Conservation (phyloP, 768 basidiomycete species). For the Mycena metata region DNA sequence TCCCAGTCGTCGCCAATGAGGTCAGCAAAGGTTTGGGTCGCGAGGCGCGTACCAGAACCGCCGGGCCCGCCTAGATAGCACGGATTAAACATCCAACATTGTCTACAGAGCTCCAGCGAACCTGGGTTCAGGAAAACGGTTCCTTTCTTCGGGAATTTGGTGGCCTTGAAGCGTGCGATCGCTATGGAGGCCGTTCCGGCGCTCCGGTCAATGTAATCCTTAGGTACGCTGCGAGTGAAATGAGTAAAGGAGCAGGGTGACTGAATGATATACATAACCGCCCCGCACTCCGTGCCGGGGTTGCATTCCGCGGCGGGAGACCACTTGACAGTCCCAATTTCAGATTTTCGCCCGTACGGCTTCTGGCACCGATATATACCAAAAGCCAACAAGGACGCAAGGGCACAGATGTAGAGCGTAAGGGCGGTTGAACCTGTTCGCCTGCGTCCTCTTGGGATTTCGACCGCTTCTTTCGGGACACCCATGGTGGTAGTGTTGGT, state of each 20-base stretch:
- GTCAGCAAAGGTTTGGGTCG: conserved; percentile 20
- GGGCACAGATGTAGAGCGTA: no score
- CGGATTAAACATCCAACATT: no score
- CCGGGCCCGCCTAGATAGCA: conserved; percentile 42
- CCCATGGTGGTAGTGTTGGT: no score
- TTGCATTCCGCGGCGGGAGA: background rate
- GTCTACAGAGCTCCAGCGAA: background rate
- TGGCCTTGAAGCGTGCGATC: conserved; percentile 35
- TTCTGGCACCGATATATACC: no score
- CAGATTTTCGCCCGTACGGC: no score
- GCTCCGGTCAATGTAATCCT: conserved; percentile 39
- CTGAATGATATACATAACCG: background rate
- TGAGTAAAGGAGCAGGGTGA: background rate
- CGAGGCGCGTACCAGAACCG: conserved; percentile 38
- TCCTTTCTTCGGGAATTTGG: conserved; percentile 38
- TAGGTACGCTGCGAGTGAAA: conserved; percentile 37
- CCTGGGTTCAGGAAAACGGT: conserved; percentile 42
- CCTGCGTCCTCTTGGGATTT: no score
- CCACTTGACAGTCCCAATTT: no score
- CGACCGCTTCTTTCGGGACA: no score
- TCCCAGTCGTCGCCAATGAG: conserved; percentile 45
- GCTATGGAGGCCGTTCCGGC: conserved; percentile 40
- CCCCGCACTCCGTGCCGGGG: background rate
- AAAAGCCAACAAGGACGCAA: no score
- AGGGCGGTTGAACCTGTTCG: no score